These are phyloP conservation scores for Annulohypoxylon truncatum DNA, from an alignment of 2,329 filamentous ascomycete genomes.

Conservation along the genomic window DNA sequence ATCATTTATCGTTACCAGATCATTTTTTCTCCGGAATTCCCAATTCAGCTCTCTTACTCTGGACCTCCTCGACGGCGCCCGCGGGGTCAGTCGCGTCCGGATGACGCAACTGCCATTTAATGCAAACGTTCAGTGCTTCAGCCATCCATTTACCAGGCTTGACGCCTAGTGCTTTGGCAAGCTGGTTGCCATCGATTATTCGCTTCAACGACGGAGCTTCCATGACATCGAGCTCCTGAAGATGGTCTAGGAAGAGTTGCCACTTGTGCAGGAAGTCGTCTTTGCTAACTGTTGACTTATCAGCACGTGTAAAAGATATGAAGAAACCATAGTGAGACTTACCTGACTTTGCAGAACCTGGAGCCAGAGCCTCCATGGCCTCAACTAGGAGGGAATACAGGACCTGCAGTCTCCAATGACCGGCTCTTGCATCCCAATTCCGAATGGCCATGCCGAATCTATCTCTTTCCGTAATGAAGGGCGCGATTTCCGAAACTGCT, in stretches of 20 bases:
- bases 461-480: slow-evolving; percentile 66
- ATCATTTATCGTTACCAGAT: slow-evolving; percentile 21
- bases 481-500: slow-evolving; percentile 59
- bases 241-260: slow-evolving; percentile 67
- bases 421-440: slow-evolving; percentile 71
- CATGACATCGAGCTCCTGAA: slow-evolving; percentile 65
- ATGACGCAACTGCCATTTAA: slow-evolving; percentile 90
- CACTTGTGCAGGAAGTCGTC: slow-evolving; percentile 60
- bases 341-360: slow-evolving; percentile 55
- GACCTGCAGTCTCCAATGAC: slow-evolving; percentile 78
- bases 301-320: slow-evolving; percentile 11
- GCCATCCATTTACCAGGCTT: slow-evolving; percentile 88
- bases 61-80: slow-evolving; percentile 71
- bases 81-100: slow-evolving; percentile 70
- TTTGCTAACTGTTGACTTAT: slow-evolving; percentile 37
- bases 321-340: slow-evolving; percentile 42
- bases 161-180: slow-evolving; percentile 75
- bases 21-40: slow-evolving; percentile 52
- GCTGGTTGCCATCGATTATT: slow-evolving; percentile 78
- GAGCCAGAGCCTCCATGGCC: slow-evolving; percentile 57
- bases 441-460: slow-evolving; percentile 79
- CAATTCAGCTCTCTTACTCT: slow-evolving; percentile 63
- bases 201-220: slow-evolving; percentile 69
- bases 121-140: slow-evolving; percentile 79
- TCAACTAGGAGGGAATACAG: slow-evolving; percentile 76